A percentile compares a stretch with the other conserved stretches of the same genome.
Evolutionary conservation across 768 basidiomycete species (phyloP).

Genomic region (Boletus pseudopeckii): DNA sequence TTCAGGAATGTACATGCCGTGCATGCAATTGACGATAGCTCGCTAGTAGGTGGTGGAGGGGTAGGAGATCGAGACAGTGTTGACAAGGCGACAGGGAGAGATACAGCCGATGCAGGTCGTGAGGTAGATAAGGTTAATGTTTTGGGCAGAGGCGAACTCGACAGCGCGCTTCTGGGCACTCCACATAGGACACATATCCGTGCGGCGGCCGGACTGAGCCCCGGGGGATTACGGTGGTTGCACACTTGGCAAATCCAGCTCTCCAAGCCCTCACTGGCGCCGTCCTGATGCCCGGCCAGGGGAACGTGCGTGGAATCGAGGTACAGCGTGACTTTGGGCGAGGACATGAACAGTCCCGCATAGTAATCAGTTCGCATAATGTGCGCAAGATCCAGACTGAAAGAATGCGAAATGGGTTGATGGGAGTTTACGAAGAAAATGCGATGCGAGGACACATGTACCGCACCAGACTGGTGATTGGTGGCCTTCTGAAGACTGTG

Average conservation of each 20-base stretch:
- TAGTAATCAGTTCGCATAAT: constrained; percentile 83
- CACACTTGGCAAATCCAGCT: constrained; percentile 91
- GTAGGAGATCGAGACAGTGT: constrained; percentile 18
- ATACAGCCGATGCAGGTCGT: constrained; percentile 38
- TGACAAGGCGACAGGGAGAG: constrained; percentile 25
- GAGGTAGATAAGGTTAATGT: constrained; percentile 38
- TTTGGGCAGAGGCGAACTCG: constrained; percentile 22
- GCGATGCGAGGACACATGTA: constrained; percentile 78
- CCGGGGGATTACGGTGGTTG: constrained; percentile 75
- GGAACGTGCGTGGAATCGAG: constrained; percentile 38
- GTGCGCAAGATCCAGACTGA: constrained; percentile 60
- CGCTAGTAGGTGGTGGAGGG: constrained; percentile 20
- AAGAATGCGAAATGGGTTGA: constrained; percentile 52
- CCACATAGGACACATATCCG: constrained; percentile 82
- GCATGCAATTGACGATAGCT: constrained; percentile 53
- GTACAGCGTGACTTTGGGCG: constrained; percentile 81
- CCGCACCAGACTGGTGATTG: constrained; percentile 71
- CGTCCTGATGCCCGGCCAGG: constrained; percentile 28
- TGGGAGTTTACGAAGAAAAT: constrained; percentile 72
- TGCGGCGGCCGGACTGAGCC: constrained; percentile 63
- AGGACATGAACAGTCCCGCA: constrained; percentile 85
- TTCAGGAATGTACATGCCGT: constrained; percentile 92
- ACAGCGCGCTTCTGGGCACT: constrained; percentile 52
- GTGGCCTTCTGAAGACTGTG: constrained; percentile 75
- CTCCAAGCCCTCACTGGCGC: constrained; percentile 37